Percentiles rank a stretch among this genome's conserved stretches.
Conservation (phyloP, 75 land plant genomes). For the Cupressus sempervirens region DNA sequence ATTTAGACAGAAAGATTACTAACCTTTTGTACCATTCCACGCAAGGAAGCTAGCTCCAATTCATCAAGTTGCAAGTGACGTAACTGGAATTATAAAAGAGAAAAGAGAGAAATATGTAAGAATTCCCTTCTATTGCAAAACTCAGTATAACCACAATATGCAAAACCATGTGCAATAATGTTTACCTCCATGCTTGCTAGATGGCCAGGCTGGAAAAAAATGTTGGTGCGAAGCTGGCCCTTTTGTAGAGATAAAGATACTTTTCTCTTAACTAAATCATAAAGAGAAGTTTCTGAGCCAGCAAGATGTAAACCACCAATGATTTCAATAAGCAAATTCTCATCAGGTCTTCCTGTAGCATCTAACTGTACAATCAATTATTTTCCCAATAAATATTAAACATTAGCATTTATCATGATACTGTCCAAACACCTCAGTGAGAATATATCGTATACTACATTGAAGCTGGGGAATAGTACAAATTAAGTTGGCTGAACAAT, state of each 20-base stretch:
- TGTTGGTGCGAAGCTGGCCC: conserved; percentile 74
- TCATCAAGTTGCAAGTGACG: conserved; percentile 97
- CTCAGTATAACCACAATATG: not conserved
- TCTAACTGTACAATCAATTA: conserved; percentile 51
- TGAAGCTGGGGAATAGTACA: not conserved
- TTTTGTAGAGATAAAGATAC: conserved; percentile 71
- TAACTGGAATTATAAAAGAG: conserved; percentile 40
- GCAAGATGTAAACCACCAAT: conserved; percentile 21
- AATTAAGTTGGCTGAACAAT: not conserved
- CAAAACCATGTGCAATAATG: not conserved
- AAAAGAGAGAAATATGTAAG: not conserved
- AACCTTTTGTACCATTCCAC: conserved; percentile 60
- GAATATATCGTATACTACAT: not conserved
- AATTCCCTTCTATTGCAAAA: not conserved
- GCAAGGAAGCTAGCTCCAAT: conserved; percentile 88
- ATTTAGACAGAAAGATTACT: too few species aligned
- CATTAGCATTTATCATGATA: not conserved
- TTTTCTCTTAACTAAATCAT: conserved; percentile 21
- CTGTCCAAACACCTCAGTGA: not conserved
- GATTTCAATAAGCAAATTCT: conserved; percentile 61
- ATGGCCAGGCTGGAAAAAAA: conserved; percentile 56
- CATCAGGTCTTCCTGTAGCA: conserved; percentile 86
- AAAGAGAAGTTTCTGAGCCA: conserved; percentile 15
- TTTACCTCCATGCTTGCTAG: conserved; percentile 81
- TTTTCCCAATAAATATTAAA: not conserved